Base-by-base conservation (phyloP, 495 filamentous ascomycete genomes). In the Talaromyces adpressus region DNA sequence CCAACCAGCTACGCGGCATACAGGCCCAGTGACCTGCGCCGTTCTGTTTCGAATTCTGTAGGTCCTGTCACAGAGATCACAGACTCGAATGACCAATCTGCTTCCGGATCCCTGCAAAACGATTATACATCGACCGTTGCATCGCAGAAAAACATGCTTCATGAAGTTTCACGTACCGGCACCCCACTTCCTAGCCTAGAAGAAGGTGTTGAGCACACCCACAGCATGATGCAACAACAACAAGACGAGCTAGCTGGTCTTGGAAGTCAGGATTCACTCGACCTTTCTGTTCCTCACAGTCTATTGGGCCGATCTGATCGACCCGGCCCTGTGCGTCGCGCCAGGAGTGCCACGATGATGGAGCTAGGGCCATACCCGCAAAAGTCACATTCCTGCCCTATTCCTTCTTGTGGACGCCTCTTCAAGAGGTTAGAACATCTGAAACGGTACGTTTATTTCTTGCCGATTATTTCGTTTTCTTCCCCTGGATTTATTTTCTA, bases 381-480 rank as follows among this genome's bases (percentile, higher is more conserved):
- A 68, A 98, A 98, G 73, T 93, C 91, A 9, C 94, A 98, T 74
- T 96, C 92, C 8, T 98, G 94, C 79, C 94, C 94, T n/a, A 98
- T 98, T 72, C 95, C 95, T 27, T 92, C 92, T 25, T 98, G 94
- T 74, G 94, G 95, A 51, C 88, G 95, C 73, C 84, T 97, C 66
- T 98, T 98, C 84, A 98, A 98, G 87, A 88, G 94, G 72, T 85
- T 98, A 81, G 94, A 98, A 77, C 94, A 98, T 82, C 85, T 98
- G 69, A 98, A 98, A 83, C 89, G 94, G 91, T 96, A 91, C 85
- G 91, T 72, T 62, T 62, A 34, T 20, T 59, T 27, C 36, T 41
- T 47, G 23, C 51, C 16, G 51, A 11, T 27, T 54, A 25, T 23
- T 54, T 29, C 23, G 11, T 36, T 14, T 58, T 32, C 30, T 58